Conservation (phyloP, 768 basidiomycete genomes). For the Naematelia aurantialba region DNA sequence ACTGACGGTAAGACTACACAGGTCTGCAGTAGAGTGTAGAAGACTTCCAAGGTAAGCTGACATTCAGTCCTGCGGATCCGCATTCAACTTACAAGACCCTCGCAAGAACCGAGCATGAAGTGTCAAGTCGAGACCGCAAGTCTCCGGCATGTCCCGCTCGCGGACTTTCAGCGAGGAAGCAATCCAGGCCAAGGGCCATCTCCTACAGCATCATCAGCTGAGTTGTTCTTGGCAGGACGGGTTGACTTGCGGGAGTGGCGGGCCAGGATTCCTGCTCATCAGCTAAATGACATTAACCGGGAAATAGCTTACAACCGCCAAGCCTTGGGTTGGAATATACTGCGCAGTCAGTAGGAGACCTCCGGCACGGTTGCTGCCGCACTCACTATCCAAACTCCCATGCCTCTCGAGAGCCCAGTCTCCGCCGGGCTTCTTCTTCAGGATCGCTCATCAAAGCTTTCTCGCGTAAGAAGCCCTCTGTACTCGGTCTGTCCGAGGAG, state of each 20-base stretch:
- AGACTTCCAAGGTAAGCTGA: constrained; percentile 29
- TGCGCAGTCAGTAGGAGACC: constrained; percentile 3
- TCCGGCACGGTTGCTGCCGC: neutral
- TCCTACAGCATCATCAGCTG: constrained; percentile 10
- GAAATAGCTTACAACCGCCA: constrained; percentile 35
- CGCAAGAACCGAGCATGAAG: constrained; percentile 46
- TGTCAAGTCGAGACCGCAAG: constrained; percentile 46
- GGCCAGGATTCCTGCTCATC: constrained; percentile 27
- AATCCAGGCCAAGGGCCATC: constrained; percentile 46
- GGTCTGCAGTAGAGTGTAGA: constrained; percentile 42
- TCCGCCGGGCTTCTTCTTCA: constrained; percentile 4
- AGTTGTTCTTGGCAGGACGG: neutral
- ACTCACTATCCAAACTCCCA: constrained; percentile 50
- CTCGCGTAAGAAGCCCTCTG: neutral
- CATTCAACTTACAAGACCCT: constrained; percentile 29
- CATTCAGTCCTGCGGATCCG: neutral
- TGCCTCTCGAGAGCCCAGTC: constrained; percentile 39
- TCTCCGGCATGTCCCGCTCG: constrained; percentile 46
- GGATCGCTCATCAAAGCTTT: constrained; percentile 7
- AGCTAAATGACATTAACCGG: neutral
- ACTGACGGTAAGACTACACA: constrained; percentile 36
- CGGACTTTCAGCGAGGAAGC: constrained; percentile 30
- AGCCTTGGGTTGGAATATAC: constrained; percentile 43
- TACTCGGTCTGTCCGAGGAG: constrained; percentile 3
- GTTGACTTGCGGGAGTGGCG: constrained; percentile 31